phyloP scores from a whole-genome alignment of 108 stramenopile genomes.

The Conticribra weissflogii region DNA sequence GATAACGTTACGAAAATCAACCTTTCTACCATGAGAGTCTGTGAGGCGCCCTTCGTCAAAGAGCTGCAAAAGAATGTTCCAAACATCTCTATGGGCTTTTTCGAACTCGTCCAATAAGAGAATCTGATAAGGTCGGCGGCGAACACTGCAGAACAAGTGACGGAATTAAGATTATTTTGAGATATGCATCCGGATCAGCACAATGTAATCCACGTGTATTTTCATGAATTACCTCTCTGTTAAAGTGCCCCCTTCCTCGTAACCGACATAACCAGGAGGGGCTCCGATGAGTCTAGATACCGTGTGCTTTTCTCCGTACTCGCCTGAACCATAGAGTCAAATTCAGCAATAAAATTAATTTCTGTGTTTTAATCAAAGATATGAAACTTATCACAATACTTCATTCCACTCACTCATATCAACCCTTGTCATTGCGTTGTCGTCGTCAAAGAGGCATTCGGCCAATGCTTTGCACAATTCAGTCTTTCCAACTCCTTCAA shows the following conservation, averaged over 20 bases:
- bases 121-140: constrained; percentile 86
- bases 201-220: too few relatives aligned
- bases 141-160: too few relatives aligned
- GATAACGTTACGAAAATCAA: constrained; percentile 79
- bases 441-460: constrained; percentile 87
- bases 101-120: constrained; percentile 87
- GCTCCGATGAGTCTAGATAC: constrained; percentile 85
- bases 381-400: too few relatives aligned
- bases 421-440: constrained; percentile 90
- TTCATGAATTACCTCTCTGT: constrained; percentile 66
- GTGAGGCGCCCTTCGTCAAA: constrained; percentile 85
- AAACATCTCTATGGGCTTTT: constrained; percentile 79
- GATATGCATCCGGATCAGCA: too few relatives aligned
- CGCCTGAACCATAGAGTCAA: too few relatives aligned
- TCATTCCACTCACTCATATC: constrained; percentile 95
- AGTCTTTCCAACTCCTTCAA: constrained; percentile 92
- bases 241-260: constrained; percentile 81
- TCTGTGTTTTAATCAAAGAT: too few relatives aligned
- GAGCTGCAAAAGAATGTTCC: constrained; percentile 83
- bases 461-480: constrained; percentile 92
- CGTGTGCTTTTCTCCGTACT: constrained; percentile 84
- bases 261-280: constrained; percentile 73
- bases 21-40: constrained; percentile 75
- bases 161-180: too few relatives aligned
- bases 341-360: too few relatives aligned